Evolutionary conservation across 1,284 basidiomycete genomes (phyloP).

Genomic region (Thecaphora thlaspeos): DNA sequence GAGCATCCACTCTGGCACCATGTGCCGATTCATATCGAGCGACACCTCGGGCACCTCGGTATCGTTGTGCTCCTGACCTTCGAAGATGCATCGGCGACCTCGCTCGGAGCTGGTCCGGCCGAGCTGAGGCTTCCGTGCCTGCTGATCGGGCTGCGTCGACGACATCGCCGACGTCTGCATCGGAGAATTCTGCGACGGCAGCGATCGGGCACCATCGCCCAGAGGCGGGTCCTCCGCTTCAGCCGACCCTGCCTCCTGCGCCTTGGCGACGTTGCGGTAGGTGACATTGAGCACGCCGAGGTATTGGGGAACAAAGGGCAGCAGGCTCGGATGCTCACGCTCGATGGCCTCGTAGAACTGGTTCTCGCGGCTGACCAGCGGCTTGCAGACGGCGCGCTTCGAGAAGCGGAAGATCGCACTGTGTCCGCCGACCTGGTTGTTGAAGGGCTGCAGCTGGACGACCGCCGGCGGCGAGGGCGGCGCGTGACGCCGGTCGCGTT

Average conservation of each 20-base stretch:
- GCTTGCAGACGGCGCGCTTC: constrained; percentile 97
- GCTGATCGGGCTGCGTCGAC: not conserved
- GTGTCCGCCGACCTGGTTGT: constrained; percentile 97
- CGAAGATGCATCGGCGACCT: constrained; percentile 46
- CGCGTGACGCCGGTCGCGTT: not conserved
- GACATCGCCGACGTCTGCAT: not conserved
- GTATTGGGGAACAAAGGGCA: constrained; percentile 92
- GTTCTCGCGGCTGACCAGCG: constrained; percentile 92
- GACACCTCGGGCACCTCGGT: constrained; percentile 69
- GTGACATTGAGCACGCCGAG: constrained; percentile 97
- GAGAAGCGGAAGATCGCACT: constrained; percentile 98
- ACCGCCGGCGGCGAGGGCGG: constrained; percentile 34
- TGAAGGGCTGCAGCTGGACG: constrained; percentile 90
- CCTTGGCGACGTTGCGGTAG: constrained; percentile 62
- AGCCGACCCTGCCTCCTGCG: constrained; percentile 2
- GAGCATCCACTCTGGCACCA: constrained; percentile 86
- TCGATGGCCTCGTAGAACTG: constrained; percentile 97
- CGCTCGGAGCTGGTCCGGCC: too few relatives aligned
- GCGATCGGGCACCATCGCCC: constrained; percentile 1
- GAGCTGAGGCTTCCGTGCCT: too few relatives aligned
- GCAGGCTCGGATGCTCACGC: constrained; percentile 80
- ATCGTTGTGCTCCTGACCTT: constrained; percentile 48
- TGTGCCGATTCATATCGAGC: constrained; percentile 88
- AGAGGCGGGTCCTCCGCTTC: not conserved
- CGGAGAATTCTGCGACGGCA: constrained; percentile 3